Percentiles rank a stretch among this genome's conserved stretches.
phyloP scores from a whole-genome alignment of 2,329 filamentous ascomycete genomes.

The Aaosphaeria arxii region DNA sequence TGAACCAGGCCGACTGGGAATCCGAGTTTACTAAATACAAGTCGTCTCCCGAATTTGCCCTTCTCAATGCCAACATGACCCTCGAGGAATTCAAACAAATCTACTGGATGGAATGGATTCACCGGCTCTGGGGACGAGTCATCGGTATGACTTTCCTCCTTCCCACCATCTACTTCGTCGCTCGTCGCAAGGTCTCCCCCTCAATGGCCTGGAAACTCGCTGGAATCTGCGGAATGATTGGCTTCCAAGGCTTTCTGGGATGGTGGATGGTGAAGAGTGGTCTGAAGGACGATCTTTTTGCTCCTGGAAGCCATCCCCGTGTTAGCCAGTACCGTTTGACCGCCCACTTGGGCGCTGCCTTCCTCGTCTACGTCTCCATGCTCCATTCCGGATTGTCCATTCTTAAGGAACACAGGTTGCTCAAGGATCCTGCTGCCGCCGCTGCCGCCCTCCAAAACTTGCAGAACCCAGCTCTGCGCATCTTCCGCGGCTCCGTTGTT shows the following conservation, averaged over 20 bases:
- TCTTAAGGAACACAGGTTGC: conserved; percentile 70
- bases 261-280: conserved; percentile 99
- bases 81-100: conserved; percentile 96
- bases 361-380: conserved; percentile 93
- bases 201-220: conserved; percentile 74
- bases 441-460: conserved; percentile 61
- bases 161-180: conserved; percentile 85
- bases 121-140: conserved; percentile 89
- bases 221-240: conserved; percentile 85
- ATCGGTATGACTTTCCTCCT: conserved; percentile 88
- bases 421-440: conserved; percentile 64
- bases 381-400: conserved; percentile 82
- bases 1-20: conserved; percentile 79
- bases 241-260: conserved; percentile 90
- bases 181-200: conserved; percentile 70
- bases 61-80: conserved; percentile 90
- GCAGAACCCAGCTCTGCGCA: conserved; percentile 60
- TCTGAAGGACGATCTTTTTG: conserved; percentile 92
- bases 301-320: conserved; percentile 82
- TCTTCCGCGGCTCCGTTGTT: conserved; percentile 71
- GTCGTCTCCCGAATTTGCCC: conserved; percentile 85
- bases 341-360: conserved; percentile 84
- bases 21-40: conserved; percentile 91
- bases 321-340: conserved; percentile 94
- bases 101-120: conserved; percentile 99